phyloP scores from a whole-genome alignment of 2,329 filamentous ascomycete genomes.

The Fulvia fulva region DNA sequence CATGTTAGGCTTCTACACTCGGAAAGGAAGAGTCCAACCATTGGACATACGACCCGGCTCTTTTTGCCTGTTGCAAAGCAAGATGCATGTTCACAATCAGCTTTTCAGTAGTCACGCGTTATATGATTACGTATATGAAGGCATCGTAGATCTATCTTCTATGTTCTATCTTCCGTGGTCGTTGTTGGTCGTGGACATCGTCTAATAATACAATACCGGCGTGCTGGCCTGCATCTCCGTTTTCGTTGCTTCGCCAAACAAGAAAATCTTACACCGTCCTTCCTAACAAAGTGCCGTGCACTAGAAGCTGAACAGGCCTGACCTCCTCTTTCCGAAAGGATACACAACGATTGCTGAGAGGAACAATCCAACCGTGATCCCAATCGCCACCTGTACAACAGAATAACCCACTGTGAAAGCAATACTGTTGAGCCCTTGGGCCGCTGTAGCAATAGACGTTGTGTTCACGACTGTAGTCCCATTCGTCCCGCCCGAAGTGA shows the following conservation, averaged over 20 bases:
- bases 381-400: slow-evolving; percentile 50
- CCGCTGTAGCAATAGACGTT: slow-evolving; percentile 27
- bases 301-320: slow-evolving; percentile 41
- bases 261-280: not conserved
- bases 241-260: not conserved
- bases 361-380: slow-evolving; percentile 50
- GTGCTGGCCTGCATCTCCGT: too few relatives aligned
- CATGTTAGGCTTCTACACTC: not conserved
- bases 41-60: not conserved
- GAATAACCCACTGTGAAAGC: slow-evolving; percentile 47
- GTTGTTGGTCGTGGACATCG: not conserved
- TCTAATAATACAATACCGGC: not conserved
- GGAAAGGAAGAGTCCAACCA: not conserved
- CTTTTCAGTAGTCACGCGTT: not conserved
- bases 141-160: not conserved
- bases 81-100: not conserved
- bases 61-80: not conserved
- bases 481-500: slow-evolving; percentile 43
- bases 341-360: slow-evolving; percentile 47
- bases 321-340: slow-evolving; percentile 47
- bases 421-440: slow-evolving; percentile 38
- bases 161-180: not conserved
- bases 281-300: not conserved
- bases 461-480: slow-evolving; percentile 42
- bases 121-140: not conserved